Base-by-base conservation (phyloP, 108 stramenopile genomes). In the Pseudonitzschia pungens region DNA sequence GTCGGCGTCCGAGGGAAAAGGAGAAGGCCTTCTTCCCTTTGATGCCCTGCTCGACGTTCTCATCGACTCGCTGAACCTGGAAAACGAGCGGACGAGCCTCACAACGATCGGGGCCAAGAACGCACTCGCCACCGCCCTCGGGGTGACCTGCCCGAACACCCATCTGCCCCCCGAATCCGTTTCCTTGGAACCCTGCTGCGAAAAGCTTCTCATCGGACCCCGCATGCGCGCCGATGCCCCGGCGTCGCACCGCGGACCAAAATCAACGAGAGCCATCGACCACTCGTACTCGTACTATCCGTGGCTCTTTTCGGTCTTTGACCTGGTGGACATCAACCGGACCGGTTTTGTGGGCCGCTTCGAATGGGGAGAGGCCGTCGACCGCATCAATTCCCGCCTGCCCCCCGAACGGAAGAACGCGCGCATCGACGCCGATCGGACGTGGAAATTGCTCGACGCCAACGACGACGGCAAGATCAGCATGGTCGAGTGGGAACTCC, bases 251-350 rank as follows among this genome's bases (percentile, higher is more conserved):
- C 42, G n/a, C 63, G 36, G 10, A 36, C 6, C 36, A 6, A 5
- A 2, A 6, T 36, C 36, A 6, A 5, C 36, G 36, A n/a, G n/a
- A n/a, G n/a, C 6, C 36, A 6, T 36, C 27, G 11, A 22, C 63
- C 3, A 1, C 3, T 12, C 14, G 2, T 43, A 6, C 42, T 2
- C 7, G 24, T 36, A 56, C 20, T 56, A 57, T 75, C 45, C 55
- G n/a, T 74, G 73, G 73, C 66, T 74, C 16, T 26, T 41, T 57
- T 65, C 74, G 15, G 55, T 75, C 33, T 75, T 68, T 55, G 68
- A 62, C n/a, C 40, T 69, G 52, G 28, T 75, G 26, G 74, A 75
- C 41, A 12, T 33, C 21, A 52, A 62, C 29, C 67, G 55, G 21
- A 68, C 69, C 27, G 67, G 56, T 36, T n/a, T 27, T 45, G n/a